These are phyloP conservation scores for Metschnikowia cerradonensis DNA, from an alignment of 805 yeast genomes.

Conservation along the genomic window DNA sequence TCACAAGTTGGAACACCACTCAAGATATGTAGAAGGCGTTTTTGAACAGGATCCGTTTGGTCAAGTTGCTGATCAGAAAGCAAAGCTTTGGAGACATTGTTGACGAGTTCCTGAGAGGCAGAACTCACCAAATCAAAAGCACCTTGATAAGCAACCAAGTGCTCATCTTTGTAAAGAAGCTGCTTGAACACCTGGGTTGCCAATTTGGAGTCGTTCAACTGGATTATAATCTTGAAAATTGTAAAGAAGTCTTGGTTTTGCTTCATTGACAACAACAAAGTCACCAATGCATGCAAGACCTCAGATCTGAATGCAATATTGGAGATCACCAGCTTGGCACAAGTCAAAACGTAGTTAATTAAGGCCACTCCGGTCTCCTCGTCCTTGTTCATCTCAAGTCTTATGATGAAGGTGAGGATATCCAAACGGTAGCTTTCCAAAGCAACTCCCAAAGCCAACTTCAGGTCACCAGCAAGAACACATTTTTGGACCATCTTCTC, in stretches of 20 bases:
- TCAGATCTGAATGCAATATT: conserved; percentile 15
- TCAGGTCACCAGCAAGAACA: conserved; percentile 62
- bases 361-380: conserved; percentile 54
- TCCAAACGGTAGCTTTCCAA: conserved; percentile 86
- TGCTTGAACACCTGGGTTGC: conserved; percentile 68
- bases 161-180: conserved; percentile 48
- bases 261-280: conserved; percentile 50
- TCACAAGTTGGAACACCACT: conserved; percentile 95
- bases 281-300: conserved; percentile 50
- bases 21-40: conserved; percentile 62
- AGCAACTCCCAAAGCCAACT: conserved; percentile 85
- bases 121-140: conserved; percentile 92
- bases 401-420: conserved; percentile 59
- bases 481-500: conserved; percentile 86
- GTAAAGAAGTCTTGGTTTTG: conserved; percentile 74
- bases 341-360: conserved; percentile 70
- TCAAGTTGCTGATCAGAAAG: conserved; percentile 26
- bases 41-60: conserved; percentile 20
- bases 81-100: conserved; percentile 45
- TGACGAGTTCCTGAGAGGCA: conserved; percentile 85
- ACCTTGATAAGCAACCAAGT: conserved; percentile 77
- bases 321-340: conserved; percentile 54
- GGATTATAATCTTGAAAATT: conserved; percentile 81
- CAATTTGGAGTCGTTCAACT: conserved; percentile 69
- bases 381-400: conserved; percentile 32